phyloP scores from a whole-genome alignment of 192 early-diverging fungal species.

The Coemansia asiatica region DNA sequence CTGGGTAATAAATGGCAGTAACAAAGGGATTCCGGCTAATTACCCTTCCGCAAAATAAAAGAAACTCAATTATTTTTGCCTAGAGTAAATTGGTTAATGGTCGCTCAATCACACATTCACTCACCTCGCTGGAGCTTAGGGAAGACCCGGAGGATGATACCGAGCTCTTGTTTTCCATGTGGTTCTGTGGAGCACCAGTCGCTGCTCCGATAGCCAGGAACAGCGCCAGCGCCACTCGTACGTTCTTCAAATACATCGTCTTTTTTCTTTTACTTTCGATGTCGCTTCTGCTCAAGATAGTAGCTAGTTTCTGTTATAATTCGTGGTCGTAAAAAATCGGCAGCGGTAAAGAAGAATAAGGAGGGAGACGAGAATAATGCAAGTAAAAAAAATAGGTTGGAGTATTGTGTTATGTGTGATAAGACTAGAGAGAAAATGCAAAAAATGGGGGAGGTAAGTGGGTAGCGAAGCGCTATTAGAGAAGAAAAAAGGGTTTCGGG shows the following conservation, averaged over 20 bases:
- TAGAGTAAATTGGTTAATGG: not conserved
- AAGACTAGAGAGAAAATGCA: slow-evolving; percentile 2
- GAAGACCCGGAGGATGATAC: not conserved
- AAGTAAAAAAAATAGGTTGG: not conserved
- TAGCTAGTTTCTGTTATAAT: not conserved
- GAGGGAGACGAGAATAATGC: not conserved
- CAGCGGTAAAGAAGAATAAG: not conserved
- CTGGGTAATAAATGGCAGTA: not conserved
- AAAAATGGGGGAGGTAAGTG: not conserved
- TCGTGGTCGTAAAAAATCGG: slow-evolving; percentile 3
- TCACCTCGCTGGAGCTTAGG: not conserved
- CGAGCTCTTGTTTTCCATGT: not conserved
- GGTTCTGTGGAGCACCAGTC: slow-evolving; percentile 9
- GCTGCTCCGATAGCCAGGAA: slow-evolving; percentile 24
- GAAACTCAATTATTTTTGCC: not conserved
- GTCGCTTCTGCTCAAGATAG: not conserved
- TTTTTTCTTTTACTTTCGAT: not conserved
- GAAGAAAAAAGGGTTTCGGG: not conserved
- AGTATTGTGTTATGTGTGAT: slow-evolving; percentile 7
- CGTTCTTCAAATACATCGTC: slow-evolving; percentile 36
- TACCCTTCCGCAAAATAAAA: not conserved
- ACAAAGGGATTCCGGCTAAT: not conserved
- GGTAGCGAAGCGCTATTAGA: not conserved
- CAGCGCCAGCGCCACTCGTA: slow-evolving; percentile 40
- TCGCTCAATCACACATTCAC: not conserved